Evolutionary conservation across 805 yeast species (phyloP).

Genomic region (Teunomyces barrocoloradensis): DNA sequence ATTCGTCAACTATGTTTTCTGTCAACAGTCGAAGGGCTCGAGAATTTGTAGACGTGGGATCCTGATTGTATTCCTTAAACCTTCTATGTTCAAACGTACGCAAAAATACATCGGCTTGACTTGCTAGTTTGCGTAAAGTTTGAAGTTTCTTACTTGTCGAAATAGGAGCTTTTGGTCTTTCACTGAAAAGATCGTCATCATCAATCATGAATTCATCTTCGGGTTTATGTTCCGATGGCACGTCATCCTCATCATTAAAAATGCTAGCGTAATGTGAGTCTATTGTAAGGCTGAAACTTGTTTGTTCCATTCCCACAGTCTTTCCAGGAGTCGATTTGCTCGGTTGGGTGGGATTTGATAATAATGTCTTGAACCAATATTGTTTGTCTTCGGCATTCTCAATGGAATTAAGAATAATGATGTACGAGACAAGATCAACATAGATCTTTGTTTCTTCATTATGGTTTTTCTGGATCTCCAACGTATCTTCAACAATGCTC

Average conservation of each 20-base stretch:
- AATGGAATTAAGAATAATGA: constrained; percentile 17
- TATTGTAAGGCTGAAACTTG: constrained; percentile 15
- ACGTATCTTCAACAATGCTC: background rate
- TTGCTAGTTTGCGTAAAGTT: background rate
- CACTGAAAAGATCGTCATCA: constrained; percentile 10
- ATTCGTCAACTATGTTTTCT: constrained; percentile 7
- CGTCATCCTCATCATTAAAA: constrained; percentile 13
- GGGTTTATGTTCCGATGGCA: background rate
- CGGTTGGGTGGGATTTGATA: background rate
- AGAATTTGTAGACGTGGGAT: background rate
- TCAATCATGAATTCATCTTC: constrained; percentile 11
- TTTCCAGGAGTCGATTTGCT: background rate
- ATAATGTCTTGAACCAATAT: constrained; percentile 21
- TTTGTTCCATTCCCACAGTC: background rate
- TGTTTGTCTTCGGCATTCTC: constrained; percentile 15
- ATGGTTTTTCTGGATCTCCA: constrained; percentile 15
- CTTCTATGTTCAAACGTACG: background rate
- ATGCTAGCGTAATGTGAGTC: constrained; percentile 29
- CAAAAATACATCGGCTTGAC: background rate
- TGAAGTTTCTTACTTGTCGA: constrained; percentile 2
- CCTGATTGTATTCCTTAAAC: background rate
- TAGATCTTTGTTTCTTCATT: constrained; percentile 25
- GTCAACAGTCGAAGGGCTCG: constrained; percentile 4
- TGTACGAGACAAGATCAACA: constrained; percentile 20
- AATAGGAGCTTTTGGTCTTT: background rate